These are phyloP conservation scores for Fusarium longipes DNA, from an alignment of 2,329 filamentous ascomycete genomes.

Conservation along the genomic window DNA sequence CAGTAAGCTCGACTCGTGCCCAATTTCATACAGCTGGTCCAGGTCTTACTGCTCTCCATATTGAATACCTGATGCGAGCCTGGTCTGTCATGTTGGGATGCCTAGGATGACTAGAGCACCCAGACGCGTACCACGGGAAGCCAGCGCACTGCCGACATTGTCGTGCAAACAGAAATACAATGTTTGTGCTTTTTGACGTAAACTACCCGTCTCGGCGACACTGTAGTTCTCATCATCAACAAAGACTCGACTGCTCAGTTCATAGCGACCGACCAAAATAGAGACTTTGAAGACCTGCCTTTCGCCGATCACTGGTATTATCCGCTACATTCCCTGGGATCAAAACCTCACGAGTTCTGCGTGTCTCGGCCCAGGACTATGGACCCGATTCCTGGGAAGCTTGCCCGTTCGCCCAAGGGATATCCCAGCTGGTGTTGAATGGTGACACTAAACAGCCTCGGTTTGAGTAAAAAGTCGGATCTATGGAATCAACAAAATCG, in stretches of 20 bases:
- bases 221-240: conserved; percentile 19
- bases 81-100: conserved; percentile 10
- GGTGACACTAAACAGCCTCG: conserved; percentile 28
- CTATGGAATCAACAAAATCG: conserved; percentile 4
- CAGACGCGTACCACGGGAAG: conserved; percentile 3
- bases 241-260: conserved; percentile 6
- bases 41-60: conserved; percentile 10
- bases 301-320: conserved; percentile 20
- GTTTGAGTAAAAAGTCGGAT: conserved; percentile 7
- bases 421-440: conserved; percentile 17
- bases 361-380: conserved; percentile 39
- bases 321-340: conserved; percentile 36
- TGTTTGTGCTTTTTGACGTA: conserved; percentile 7
- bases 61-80: conserved; percentile 23
- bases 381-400: conserved; percentile 36
- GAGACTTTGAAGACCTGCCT: conserved; percentile 23
- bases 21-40: conserved; percentile 18
- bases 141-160: conserved; percentile 1
- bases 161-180: background rate
- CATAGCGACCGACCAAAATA: conserved; percentile 10
- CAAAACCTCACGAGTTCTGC: conserved; percentile 22
- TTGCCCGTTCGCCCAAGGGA: conserved; percentile 6
- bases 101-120: conserved; percentile 8
- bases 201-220: conserved; percentile 29
- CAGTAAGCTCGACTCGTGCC: conserved; percentile 18